phyloP scores from a whole-genome alignment of 108 stramenopile species.

The Mayamaea pseudoterrestris region DNA sequence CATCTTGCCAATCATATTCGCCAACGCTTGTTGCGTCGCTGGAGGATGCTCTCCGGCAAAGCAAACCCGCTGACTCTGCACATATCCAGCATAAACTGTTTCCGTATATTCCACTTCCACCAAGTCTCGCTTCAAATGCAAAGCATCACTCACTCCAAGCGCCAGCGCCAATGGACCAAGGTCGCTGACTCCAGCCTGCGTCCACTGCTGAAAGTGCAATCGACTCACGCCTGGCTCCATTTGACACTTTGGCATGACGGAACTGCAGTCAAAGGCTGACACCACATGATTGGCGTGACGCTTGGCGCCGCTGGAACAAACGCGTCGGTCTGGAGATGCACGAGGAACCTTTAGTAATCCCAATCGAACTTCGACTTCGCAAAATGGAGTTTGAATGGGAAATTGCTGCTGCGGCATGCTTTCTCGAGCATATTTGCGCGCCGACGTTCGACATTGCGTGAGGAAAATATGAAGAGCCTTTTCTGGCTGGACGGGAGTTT shows the following conservation, averaged over 20 bases:
- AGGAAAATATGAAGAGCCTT: conserved; percentile 53
- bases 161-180: conserved; percentile 40
- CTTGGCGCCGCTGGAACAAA: conserved; percentile 52
- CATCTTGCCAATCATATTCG: conserved; percentile 33
- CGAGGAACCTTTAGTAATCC: conserved; percentile 57
- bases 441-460: conserved; percentile 43
- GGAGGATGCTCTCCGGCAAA: conserved; percentile 39
- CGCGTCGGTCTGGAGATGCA: conserved; percentile 35
- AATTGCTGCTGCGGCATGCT: conserved; percentile 7
- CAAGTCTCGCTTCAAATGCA: conserved; percentile 46
- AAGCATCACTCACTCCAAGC: conserved; percentile 31
- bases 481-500: conserved; percentile 49
- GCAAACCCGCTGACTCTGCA: conserved; percentile 38
- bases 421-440: conserved; percentile 22
- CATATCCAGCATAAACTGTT: conserved; percentile 66
- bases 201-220: conserved; percentile 61
- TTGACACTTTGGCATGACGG: conserved; percentile 7
- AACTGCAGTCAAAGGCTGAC: conserved; percentile 45
- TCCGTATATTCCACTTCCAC: conserved; percentile 50
- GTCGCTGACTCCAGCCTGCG: conserved; percentile 48
- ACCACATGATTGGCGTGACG: conserved; percentile 35
- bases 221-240: conserved; percentile 66
- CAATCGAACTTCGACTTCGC: conserved; percentile 70
- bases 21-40: conserved; percentile 3
- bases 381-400: conserved; percentile 35